These are phyloP conservation scores for Talaromyces liani DNA, from an alignment of 495 filamentous ascomycete species.

Conservation along the genomic window DNA sequence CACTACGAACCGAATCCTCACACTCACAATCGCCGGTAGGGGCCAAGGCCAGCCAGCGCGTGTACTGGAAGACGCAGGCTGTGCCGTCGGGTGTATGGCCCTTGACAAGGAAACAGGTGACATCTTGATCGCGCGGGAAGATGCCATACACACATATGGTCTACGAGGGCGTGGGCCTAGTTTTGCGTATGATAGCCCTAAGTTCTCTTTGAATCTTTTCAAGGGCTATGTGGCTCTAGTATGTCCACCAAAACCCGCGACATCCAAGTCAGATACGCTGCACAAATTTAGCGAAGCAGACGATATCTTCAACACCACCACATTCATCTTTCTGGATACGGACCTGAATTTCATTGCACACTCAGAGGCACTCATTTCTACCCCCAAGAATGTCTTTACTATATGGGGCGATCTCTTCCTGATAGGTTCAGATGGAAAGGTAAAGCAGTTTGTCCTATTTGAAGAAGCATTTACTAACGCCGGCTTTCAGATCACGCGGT, in stretches of 20 bases:
- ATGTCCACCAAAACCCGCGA: constrained; percentile 66
- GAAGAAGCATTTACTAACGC: constrained; percentile 11
- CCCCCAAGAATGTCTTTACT: constrained; percentile 71
- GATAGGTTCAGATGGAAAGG: constrained; percentile 84
- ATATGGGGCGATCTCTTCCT: constrained; percentile 91
- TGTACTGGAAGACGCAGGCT: constrained; percentile 80
- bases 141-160: constrained; percentile 92
- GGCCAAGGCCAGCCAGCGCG: constrained; percentile 85
- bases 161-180: constrained; percentile 76
- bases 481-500: constrained; percentile 62
- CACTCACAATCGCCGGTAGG: constrained; percentile 74
- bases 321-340: constrained; percentile 83
- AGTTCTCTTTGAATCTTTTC: constrained; percentile 73
- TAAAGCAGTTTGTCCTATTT: constrained; percentile 19
- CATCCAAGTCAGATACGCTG: constrained; percentile 42
- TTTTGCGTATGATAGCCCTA: constrained; percentile 84
- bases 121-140: constrained; percentile 82
- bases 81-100: constrained; percentile 88
- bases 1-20: constrained; percentile 83
- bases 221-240: constrained; percentile 83
- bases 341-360: constrained; percentile 87
- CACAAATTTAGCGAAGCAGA: constrained; percentile 63
- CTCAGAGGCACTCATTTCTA: constrained; percentile 70
- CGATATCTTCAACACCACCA: constrained; percentile 71
- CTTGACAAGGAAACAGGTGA: constrained; percentile 71